phyloP scores from a whole-genome alignment of 768 basidiomycete species.

The Auriscalpium orientale region DNA sequence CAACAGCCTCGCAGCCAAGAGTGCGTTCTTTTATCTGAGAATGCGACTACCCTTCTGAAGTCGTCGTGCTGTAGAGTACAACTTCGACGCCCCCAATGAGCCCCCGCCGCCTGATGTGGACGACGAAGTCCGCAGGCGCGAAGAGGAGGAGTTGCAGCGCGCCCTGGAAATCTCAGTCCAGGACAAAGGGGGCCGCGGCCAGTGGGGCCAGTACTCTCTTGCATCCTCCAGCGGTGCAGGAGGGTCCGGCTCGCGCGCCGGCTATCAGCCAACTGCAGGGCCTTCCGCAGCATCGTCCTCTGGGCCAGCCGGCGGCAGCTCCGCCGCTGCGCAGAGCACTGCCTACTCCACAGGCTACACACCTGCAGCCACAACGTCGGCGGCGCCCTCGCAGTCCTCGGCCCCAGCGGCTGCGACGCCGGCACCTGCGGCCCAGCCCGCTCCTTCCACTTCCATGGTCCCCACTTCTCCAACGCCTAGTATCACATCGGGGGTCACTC shows the following conservation, averaged over 20 bases:
- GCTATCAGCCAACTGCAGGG: constrained; percentile 8
- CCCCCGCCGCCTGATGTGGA: constrained; percentile 63
- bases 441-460: constrained; percentile 20
- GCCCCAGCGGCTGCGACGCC: constrained; percentile 13
- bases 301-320: constrained; percentile 6
- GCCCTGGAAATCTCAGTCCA: constrained; percentile 90
- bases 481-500: constrained; percentile 46
- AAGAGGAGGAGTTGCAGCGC: constrained; percentile 92
- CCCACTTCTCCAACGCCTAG: constrained; percentile 21
- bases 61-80: constrained; percentile 44
- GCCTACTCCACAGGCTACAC: constrained; percentile 48
- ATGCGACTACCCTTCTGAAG: constrained; percentile 1
- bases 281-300: constrained; percentile 18
- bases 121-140: constrained; percentile 72
- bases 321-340: constrained; percentile 18
- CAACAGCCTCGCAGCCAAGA: constrained; percentile 72
- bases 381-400: constrained; percentile 1
- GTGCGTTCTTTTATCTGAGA: constrained; percentile 32
- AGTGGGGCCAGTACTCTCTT: constrained; percentile 42
- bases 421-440: constrained; percentile 16
- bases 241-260: constrained; percentile 21
- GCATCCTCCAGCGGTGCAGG: constrained; percentile 29
- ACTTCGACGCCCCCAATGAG: constrained; percentile 56
- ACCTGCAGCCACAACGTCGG: constrained; percentile 29
- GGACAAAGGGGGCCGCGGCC: constrained; percentile 74